phyloP scores from a whole-genome alignment of 306 rosid species.

The Vicia sativa region DNA sequence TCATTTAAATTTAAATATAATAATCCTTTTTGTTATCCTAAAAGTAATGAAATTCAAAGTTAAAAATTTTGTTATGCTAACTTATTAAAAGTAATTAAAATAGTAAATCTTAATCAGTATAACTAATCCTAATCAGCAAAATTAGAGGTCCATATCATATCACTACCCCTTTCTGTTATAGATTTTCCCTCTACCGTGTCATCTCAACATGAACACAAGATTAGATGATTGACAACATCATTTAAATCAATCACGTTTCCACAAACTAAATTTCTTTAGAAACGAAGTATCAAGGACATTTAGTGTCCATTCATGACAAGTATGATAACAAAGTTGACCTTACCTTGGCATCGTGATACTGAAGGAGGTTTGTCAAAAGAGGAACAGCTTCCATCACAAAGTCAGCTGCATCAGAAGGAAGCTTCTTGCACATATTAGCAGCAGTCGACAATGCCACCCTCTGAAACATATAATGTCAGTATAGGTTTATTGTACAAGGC shows the following conservation, averaged over 20 bases:
- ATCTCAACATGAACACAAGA: neutral
- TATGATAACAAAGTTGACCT: slow-evolving; percentile 6
- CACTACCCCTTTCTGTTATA: neutral
- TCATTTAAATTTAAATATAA: no score
- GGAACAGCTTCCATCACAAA: slow-evolving; percentile 99
- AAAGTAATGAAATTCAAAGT: no score
- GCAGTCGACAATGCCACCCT: slow-evolving; percentile 97
- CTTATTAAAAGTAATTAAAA: no score
- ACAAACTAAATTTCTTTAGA: neutral
- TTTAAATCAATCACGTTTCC: neutral
- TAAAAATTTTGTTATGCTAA: no score
- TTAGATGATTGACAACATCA: slow-evolving; percentile 2
- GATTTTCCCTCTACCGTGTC: neutral
- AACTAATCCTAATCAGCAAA: no score
- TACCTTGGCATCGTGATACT: slow-evolving; percentile 91
- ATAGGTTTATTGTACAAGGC: neutral
- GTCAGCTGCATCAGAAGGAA: slow-evolving; percentile 95
- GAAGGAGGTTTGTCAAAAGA: slow-evolving; percentile 85
- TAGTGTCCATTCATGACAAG: slow-evolving; percentile 7
- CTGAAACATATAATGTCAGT: slow-evolving; percentile 46
- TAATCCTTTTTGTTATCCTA: no score
- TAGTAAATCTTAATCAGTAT: no score
- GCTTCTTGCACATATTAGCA: slow-evolving; percentile 99
- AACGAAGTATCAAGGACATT: neutral
- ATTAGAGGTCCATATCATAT: no score